Percentiles rank a stretch among this genome's conserved stretches.
phyloP scores from a whole-genome alignment of 78 protist genomes.

The Cavenderia fasciculata region DNA sequence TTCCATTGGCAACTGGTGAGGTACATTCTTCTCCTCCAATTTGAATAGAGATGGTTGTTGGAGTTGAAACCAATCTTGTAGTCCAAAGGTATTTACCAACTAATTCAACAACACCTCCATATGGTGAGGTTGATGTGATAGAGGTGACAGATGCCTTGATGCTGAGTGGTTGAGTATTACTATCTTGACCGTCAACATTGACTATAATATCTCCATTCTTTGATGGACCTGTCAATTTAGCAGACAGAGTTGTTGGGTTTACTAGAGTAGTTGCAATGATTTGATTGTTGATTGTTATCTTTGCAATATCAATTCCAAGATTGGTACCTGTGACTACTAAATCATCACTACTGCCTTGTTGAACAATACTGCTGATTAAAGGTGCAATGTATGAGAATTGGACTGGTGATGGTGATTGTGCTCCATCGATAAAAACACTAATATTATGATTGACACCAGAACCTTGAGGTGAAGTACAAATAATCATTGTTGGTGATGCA shows the following conservation, averaged over 20 bases:
- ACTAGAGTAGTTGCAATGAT: background rate
- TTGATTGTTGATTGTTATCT: background rate
- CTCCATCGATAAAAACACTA: background rate
- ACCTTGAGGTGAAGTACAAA: background rate
- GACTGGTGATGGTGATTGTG: background rate
- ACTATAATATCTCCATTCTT: background rate
- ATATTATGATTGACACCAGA: background rate
- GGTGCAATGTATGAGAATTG: conserved; percentile 8
- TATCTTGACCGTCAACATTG: background rate
- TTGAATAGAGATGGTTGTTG: background rate
- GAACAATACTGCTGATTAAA: background rate
- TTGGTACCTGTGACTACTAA: background rate
- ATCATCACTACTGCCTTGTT: background rate
- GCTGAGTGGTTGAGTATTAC: background rate
- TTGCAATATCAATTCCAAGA: background rate
- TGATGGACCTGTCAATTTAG: background rate
- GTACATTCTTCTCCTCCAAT: background rate
- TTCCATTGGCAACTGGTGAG: too few relatives aligned
- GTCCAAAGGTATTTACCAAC: background rate
- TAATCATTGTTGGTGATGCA: background rate
- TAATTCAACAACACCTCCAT: conserved; percentile 6
- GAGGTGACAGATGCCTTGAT: background rate
- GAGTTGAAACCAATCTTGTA: background rate
- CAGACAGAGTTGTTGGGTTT: background rate
- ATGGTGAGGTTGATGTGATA: background rate